Conservation (phyloP, 805 yeast genomes). For the Metschnikowia kunwiensis region DNA sequence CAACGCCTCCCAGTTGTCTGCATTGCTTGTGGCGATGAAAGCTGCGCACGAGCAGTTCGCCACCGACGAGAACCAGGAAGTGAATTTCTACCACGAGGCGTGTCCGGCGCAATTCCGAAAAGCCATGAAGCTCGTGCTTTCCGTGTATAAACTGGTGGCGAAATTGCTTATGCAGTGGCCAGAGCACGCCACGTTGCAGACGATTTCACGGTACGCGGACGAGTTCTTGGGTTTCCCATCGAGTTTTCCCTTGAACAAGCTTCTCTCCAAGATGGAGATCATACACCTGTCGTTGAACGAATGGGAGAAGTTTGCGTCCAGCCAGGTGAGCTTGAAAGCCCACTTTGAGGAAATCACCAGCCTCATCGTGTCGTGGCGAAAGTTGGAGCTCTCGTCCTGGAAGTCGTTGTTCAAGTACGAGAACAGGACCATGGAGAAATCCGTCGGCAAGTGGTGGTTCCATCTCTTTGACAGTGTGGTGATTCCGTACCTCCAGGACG, state of each 20-base stretch:
- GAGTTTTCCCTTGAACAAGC: slow-evolving; percentile 69
- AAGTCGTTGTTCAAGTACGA: slow-evolving; percentile 68
- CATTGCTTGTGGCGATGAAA: slow-evolving; percentile 21
- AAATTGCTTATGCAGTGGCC: slow-evolving; percentile 74
- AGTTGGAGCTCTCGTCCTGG: slow-evolving; percentile 84
- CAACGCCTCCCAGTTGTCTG: slow-evolving; percentile 23
- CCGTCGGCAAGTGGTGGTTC: slow-evolving; percentile 86
- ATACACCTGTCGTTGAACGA: slow-evolving; percentile 78
- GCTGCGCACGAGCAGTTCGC: slow-evolving; percentile 20
- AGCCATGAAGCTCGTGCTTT: slow-evolving; percentile 49
- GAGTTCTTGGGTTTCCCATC: slow-evolving; percentile 66
- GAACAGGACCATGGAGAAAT: slow-evolving; percentile 44
- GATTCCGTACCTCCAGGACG: slow-evolving; percentile 40
- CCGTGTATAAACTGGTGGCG: slow-evolving; percentile 30
- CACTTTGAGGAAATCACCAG: slow-evolving; percentile 58
- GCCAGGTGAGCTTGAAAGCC: slow-evolving; percentile 60
- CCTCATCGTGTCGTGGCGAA: slow-evolving; percentile 87
- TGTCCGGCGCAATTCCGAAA: slow-evolving; percentile 56
- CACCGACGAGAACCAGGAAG: slow-evolving; percentile 8
- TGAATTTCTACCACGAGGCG: slow-evolving; percentile 63
- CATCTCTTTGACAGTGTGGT: slow-evolving; percentile 80
- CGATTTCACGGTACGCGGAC: slow-evolving; percentile 55
- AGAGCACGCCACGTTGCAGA: slow-evolving; percentile 85
- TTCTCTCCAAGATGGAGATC: slow-evolving; percentile 81
- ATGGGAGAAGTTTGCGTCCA: slow-evolving; percentile 91